Evolutionary conservation across 441 rosid species (phyloP).

Genomic region (Adansonia gregorii): DNA sequence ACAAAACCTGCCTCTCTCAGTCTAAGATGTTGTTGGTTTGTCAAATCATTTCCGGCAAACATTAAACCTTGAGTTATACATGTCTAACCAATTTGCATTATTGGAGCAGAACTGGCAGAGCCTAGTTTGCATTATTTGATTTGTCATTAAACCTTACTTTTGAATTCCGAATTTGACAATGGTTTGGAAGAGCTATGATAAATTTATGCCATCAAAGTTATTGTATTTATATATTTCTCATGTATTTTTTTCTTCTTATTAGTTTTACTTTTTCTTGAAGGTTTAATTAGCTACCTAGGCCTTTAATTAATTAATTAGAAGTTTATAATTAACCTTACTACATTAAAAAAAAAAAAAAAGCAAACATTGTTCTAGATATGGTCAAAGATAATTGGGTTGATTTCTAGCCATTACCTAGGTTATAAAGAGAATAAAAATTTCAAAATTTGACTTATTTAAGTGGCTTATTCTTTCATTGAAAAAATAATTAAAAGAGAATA

Average conservation of each 20-base stretch:
- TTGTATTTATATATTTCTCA: not conserved
- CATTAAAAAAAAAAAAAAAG: not conserved
- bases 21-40: conserved; percentile 24
- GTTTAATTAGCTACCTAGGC: not conserved
- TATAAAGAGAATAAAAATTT: too few relatives aligned
- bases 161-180: not conserved
- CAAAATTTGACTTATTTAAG: too few relatives aligned
- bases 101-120: not conserved
- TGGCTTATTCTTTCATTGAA: too few relatives aligned
- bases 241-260: not conserved
- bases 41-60: conserved; percentile 26
- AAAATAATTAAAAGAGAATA: too few relatives aligned
- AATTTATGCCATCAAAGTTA: not conserved
- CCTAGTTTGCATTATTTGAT: not conserved
- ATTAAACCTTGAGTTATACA: not conserved
- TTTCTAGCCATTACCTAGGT: too few relatives aligned
- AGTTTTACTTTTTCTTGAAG: not conserved
- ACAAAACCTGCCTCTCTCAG: not conserved
- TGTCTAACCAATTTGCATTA: not conserved
- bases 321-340: not conserved
- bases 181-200: not conserved
- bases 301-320: not conserved
- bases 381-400: too few relatives aligned
- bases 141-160: not conserved
- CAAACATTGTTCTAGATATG: not conserved